Conservation (phyloP, 306 rosid species). For the Senna siamea region DNA sequence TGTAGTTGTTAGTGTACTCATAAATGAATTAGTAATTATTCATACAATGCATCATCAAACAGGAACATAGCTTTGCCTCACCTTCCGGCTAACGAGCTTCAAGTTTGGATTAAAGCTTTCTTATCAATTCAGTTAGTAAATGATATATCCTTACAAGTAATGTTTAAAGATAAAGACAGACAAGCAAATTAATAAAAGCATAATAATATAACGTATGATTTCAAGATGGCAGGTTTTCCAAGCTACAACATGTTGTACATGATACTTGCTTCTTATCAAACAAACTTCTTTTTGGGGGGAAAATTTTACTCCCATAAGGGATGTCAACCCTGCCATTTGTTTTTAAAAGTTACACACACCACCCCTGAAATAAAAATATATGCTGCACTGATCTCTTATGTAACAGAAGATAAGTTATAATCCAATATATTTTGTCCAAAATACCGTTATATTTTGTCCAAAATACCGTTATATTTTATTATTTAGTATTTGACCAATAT, state of each 20-base stretch:
- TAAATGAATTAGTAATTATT: neutral
- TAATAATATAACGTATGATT: neutral
- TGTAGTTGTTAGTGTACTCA: neutral
- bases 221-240: constrained; percentile 5
- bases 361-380: too few relatives aligned
- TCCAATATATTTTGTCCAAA: too few relatives aligned
- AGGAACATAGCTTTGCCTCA: constrained; percentile 10
- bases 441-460: too few relatives aligned
- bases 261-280: constrained; percentile 36
- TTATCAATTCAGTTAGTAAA: constrained; percentile 20
- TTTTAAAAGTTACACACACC: too few relatives aligned
- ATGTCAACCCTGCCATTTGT: too few relatives aligned
- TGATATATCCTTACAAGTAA: constrained; percentile 1
- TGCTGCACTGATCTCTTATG: too few relatives aligned
- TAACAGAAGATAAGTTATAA: too few relatives aligned
- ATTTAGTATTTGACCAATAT: too few relatives aligned
- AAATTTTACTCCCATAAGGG: too few relatives aligned
- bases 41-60: constrained; percentile 21
- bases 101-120: constrained; percentile 21
- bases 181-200: neutral
- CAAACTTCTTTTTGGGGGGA: neutral
- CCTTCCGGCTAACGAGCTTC: neutral
- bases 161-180: constrained; percentile 32
- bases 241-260: constrained; percentile 33
- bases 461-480: too few relatives aligned